Percentiles rank a stretch among this genome's conserved stretches.
Evolutionary conservation across 2,329 filamentous ascomycete species (phyloP).

Genomic region (Penicillium sp.): DNA sequence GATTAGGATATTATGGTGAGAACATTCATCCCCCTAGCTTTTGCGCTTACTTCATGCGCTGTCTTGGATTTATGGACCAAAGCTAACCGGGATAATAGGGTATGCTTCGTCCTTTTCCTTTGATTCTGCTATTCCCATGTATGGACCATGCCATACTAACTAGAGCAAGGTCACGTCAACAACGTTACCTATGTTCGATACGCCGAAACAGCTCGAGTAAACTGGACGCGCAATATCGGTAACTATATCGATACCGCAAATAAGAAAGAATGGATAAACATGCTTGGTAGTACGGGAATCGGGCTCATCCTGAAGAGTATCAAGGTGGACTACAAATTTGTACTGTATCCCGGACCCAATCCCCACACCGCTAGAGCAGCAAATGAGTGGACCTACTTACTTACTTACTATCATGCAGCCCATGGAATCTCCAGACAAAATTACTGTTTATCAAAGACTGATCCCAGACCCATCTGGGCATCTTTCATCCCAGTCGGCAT

Average conservation of each 20-base stretch:
- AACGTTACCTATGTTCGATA: slow-evolving; percentile 77
- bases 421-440: slow-evolving; percentile 70
- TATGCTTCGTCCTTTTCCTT: slow-evolving; percentile 12
- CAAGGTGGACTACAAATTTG: slow-evolving; percentile 78
- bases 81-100: slow-evolving; percentile 19
- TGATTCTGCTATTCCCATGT: neutral
- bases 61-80: neutral
- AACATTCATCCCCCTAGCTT: neutral
- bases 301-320: slow-evolving; percentile 75
- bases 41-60: neutral
- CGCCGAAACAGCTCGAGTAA: slow-evolving; percentile 70
- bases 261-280: slow-evolving; percentile 55
- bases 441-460: slow-evolving; percentile 77
- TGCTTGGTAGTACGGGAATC: slow-evolving; percentile 57
- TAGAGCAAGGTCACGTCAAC: slow-evolving; percentile 64
- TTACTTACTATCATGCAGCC: slow-evolving; percentile 46
- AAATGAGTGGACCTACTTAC: neutral
- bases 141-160: neutral
- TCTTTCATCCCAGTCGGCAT: slow-evolving; percentile 25
- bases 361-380: neutral
- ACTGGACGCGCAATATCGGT: slow-evolving; percentile 66
- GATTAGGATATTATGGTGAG: slow-evolving; percentile 42
- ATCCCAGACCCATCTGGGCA: slow-evolving; percentile 41
- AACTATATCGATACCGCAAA: slow-evolving; percentile 54
- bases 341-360: slow-evolving; percentile 27